Evolutionary conservation across 2,329 filamentous ascomycete genomes (phyloP), one percentile per base, ranked within the genome.

Genomic region (Verticillium albo-atrum): DNA sequence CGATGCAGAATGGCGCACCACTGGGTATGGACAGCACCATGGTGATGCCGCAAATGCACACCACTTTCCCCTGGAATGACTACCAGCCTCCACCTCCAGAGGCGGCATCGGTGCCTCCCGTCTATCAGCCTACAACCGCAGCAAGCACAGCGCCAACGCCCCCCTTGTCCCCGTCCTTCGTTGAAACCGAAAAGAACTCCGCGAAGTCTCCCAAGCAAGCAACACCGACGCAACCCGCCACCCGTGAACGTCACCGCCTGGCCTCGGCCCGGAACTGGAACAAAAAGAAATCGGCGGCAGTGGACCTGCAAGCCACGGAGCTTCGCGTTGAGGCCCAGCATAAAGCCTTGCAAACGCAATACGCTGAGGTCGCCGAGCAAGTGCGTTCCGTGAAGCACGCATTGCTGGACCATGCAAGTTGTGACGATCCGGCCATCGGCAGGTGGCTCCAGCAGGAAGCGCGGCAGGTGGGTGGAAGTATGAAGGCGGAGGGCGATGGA

Each of bases 191-290:
- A n/a, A n/a, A n/a, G n/a, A n/a, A n/a, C n/a, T n/a, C n/a, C n/a
- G n/a, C n/a, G n/a, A n/a, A n/a, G n/a, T n/a, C n/a, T n/a, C n/a
- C n/a, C n/a, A 34, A 34, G 30, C 30, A 34, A 14, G 7, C 30
- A 14, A 34, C 7, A 14, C 30, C 30, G 6, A 25, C 26, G 12
- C 26, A 25, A 1, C 30, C 28, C 3, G 20, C n/a, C 14, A 27
- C 34, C 7, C 56, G 56, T 3, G 54, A 62, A 6, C 61, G 56
- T 6, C 61, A 62, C 10, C 57, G 61, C 9, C 59, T 52, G 6
- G 56, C 61, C 1, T 62, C 61, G 12, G 61, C 61, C 7, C 58
- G 59, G 3, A 62, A 60, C 20, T 62, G 59, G 58, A 56, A 55
- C 34, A 60, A 58, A 51, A 56, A 61, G 27, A 62, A 62, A 27